Evolutionary conservation across 2,329 filamentous ascomycete species (phyloP).

Genomic region (Harringtonia lauricola): DNA sequence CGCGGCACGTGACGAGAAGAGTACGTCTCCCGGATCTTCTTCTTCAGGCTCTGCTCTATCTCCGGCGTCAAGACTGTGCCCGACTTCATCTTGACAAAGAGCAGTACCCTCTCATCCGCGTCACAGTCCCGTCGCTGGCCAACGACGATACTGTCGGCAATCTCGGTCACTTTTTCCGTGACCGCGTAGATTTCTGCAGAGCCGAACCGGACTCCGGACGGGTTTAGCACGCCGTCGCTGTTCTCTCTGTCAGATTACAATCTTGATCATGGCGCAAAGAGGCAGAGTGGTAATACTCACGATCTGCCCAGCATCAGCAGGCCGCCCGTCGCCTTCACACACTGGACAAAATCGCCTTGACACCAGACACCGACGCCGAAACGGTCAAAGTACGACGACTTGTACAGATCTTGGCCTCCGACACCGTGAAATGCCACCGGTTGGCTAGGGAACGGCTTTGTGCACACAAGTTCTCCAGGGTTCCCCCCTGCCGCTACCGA

Average conservation of each 20-base stretch:
- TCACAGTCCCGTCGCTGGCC: constrained; percentile 11
- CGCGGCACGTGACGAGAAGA: constrained; percentile 27
- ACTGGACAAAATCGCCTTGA: constrained; percentile 33
- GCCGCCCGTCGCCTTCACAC: constrained; percentile 27
- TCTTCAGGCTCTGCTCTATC: constrained; percentile 14
- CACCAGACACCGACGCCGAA: constrained; percentile 29
- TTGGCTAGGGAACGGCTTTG: constrained; percentile 33
- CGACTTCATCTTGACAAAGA: constrained; percentile 14
- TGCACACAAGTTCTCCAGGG: constrained; percentile 32
- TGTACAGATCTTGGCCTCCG: constrained; percentile 25
- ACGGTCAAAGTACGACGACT: constrained; percentile 31
- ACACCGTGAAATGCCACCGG: constrained; percentile 34
- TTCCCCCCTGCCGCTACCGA: constrained; percentile 21
- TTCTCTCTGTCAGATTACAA: not conserved
- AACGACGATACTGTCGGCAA: constrained; percentile 13
- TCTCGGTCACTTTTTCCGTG: constrained; percentile 26
- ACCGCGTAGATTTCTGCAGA: constrained; percentile 34
- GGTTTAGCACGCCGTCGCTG: constrained; percentile 34
- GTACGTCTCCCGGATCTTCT: constrained; percentile 16
- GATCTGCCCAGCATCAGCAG: constrained; percentile 30
- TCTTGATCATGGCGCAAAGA: no score
- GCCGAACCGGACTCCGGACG: constrained; percentile 34
- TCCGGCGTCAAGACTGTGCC: not conserved
- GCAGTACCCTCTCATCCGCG: constrained; percentile 13
- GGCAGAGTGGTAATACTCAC: constrained; percentile 11